Base-by-base conservation (phyloP, 345 rosid species). In the Citrus glauca region DNA sequence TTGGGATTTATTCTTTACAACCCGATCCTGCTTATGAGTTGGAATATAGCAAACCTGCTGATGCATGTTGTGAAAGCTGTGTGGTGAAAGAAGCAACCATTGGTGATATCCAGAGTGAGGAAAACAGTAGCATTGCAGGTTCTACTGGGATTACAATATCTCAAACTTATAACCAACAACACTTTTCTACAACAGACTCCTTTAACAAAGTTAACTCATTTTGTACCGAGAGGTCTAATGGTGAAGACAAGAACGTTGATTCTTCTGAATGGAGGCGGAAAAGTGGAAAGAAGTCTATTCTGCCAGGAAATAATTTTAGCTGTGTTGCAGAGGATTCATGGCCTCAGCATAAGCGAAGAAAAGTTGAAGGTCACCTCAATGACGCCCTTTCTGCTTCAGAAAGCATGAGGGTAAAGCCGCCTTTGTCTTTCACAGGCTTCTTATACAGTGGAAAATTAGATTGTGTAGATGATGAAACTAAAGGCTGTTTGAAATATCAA, bases 291-390 rank as follows among this genome's bases (percentile, higher is more conserved):
- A 83, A 77, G 68, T 73, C 77, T 71, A 24, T 79, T 9, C 83
- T 55, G 77, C 38, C 82, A 53, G 55, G 66, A 62, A 63, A 67
- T 69, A 73, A 72, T 75, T 84, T 80, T 33, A 75, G 82, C 74
- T 75, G 77, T 61, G 66, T 75, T 63, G 62, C 64, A 62, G 85
- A 72, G 27, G 77, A 80, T 68, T 87, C 88, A 50, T 80, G 81
- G 72, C 82, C 81, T 80, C 92, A 80, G 79, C 69, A 75, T 83
- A 90, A 88, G 82, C 88, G 87, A 74, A 86, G 88, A 82, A 92
- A 81, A 73, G 80, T 73, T 71, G 85, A 74, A 63, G 72, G 62
- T 67, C 83, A 77, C 66, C 77, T 62, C 75, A 73, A 37, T 78
- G 76, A 27, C 72, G 50, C 67, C 50, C 66, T 48, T 69, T 83